Evolutionary conservation across 2,329 filamentous ascomycete genomes (phyloP).

Genomic region (Dactylellina haptotyla): DNA sequence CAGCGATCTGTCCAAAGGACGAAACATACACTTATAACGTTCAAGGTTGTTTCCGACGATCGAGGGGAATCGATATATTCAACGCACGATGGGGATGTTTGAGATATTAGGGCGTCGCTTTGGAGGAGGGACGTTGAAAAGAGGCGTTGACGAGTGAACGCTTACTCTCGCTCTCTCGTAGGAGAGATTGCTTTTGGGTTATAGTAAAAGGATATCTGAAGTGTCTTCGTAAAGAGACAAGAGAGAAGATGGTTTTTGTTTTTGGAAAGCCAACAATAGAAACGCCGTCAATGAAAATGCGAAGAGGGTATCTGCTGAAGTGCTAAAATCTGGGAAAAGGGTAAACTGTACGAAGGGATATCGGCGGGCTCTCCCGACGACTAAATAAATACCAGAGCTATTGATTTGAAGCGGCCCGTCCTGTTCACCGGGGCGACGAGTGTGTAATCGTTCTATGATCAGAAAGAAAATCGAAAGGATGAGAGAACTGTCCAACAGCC

Average conservation of each 20-base stretch:
- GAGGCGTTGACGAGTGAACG: slow-evolving; percentile 16
- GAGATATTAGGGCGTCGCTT: slow-evolving; percentile 28
- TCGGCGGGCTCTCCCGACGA: no score
- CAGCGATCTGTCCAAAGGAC: slow-evolving; percentile 26
- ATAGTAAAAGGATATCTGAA: slow-evolving; percentile 29
- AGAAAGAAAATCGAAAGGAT: neutral
- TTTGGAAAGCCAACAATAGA: slow-evolving; percentile 19
- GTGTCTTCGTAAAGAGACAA: slow-evolving; percentile 14
- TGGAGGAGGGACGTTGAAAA: neutral
- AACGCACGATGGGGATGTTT: slow-evolving; percentile 51
- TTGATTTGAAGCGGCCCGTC: no score
- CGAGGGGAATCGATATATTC: slow-evolving; percentile 53
- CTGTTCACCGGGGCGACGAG: slow-evolving; percentile 31
- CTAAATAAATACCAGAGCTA: slow-evolving; percentile 35
- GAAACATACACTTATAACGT: slow-evolving; percentile 45
- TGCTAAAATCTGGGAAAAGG: slow-evolving; percentile 42
- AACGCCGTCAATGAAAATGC: slow-evolving; percentile 30
- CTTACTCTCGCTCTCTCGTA: slow-evolving; percentile 24
- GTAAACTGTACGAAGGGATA: no score
- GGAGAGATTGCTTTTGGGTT: slow-evolving; percentile 8
- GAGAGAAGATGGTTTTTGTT: slow-evolving; percentile 8
- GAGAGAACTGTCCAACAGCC: no score
- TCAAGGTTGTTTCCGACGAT: slow-evolving; percentile 46
- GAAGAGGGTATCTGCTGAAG: slow-evolving; percentile 25
- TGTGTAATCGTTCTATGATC: neutral